Evolutionary conservation across 805 yeast genomes (phyloP).

Genomic region (Yamadazyma endophytica): DNA sequence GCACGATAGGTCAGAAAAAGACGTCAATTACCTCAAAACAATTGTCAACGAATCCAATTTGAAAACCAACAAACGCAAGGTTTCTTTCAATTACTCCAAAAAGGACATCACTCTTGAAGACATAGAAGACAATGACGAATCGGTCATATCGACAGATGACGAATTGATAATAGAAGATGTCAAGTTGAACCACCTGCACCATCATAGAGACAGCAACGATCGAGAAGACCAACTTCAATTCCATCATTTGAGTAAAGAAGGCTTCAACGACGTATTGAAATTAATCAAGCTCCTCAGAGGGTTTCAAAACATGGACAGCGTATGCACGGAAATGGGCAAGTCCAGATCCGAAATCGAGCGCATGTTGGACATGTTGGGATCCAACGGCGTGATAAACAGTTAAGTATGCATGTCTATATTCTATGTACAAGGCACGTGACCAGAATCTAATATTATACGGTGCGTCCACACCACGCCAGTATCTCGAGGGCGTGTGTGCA

Average conservation of each 20-base stretch:
- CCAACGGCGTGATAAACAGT: conserved; percentile 31
- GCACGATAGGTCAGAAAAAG: conserved; percentile 3
- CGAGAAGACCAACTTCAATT: not conserved
- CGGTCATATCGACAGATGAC: conserved; percentile 3
- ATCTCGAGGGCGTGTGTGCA: not conserved
- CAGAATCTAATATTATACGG: too few species aligned
- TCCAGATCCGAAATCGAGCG: conserved; percentile 53
- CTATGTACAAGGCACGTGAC: too few species aligned
- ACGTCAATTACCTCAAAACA: conserved; percentile 13
- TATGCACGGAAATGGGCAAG: conserved; percentile 65
- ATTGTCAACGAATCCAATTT: conserved; percentile 19
- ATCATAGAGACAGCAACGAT: conserved; percentile 3
- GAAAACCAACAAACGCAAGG: conserved; percentile 21
- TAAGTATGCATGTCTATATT: too few species aligned
- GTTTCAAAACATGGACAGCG: conserved; percentile 55
- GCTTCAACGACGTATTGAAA: conserved; percentile 25
- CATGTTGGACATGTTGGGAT: conserved; percentile 35
- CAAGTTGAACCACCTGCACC: conserved; percentile 4
- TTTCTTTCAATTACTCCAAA: conserved; percentile 24
- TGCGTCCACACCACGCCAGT: too few species aligned
- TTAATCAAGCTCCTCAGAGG: conserved; percentile 46
- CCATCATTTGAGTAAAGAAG: conserved; percentile 8
- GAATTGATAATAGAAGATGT: conserved; percentile 4
- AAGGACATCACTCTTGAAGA: conserved; percentile 9
- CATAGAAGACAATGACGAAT: conserved; percentile 9